A percentile compares a stretch with the other conserved stretches of the same genome.
Conservation (phyloP, 139 green algal species). For the Limnomonas spitsbergensis region DNA sequence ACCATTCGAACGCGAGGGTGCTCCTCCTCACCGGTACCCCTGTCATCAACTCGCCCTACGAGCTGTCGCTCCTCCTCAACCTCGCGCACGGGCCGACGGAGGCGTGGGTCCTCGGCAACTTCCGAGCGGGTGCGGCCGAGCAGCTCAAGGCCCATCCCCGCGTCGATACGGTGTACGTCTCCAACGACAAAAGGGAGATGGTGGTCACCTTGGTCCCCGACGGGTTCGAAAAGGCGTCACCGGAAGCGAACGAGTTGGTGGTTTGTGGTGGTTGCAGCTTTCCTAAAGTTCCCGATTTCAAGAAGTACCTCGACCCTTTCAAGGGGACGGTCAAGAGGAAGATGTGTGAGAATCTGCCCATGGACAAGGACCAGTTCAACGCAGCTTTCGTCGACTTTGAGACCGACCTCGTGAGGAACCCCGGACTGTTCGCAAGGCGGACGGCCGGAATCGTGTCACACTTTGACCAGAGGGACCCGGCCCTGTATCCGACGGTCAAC, state of each 20-base stretch:
- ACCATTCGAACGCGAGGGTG: background rate
- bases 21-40: constrained; percentile 6
- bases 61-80: background rate
- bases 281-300: too few relatives aligned
- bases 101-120: background rate
- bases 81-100: background rate
- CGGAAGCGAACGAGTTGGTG: background rate
- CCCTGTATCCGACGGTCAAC: background rate
- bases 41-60: constrained; percentile 15
- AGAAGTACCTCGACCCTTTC: background rate
- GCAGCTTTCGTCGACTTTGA: background rate
- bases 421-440: background rate
- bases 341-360: background rate
- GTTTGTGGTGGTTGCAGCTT: too few relatives aligned
- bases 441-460: constrained; percentile 4
- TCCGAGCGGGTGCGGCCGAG: background rate
- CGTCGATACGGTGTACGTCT: background rate
- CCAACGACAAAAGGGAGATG: background rate
- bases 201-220: background rate
- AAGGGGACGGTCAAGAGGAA: background rate
- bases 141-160: background rate
- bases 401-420: background rate
- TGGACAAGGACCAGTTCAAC: background rate
- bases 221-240: background rate
- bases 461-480: background rate